Percentiles rank a stretch among this genome's conserved stretches.
Conservation (phyloP, 1,284 basidiomycete genomes). For the Ustilago trichophora region DNA sequence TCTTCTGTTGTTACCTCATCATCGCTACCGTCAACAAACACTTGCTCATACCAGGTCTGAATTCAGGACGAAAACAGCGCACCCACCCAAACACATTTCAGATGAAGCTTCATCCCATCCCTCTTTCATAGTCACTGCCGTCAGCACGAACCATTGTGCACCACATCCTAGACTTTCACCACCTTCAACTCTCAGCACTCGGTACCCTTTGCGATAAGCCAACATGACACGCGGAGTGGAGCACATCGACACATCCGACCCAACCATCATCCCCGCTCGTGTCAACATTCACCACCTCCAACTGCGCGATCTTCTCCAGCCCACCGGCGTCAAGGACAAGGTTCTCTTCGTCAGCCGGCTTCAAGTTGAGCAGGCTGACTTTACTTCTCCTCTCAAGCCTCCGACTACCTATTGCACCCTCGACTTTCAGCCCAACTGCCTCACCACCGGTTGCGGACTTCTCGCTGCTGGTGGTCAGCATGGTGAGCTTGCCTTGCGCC, state of each 20-base stretch:
- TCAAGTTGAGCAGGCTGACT: slow-evolving; percentile 51
- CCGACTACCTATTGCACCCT: slow-evolving; percentile 74
- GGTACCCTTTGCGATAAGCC: not conserved
- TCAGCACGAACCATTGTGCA: too few species aligned
- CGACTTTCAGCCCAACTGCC: slow-evolving; percentile 74
- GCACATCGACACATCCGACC: slow-evolving; percentile 19
- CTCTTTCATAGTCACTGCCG: too few species aligned
- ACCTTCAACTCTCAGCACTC: too few species aligned
- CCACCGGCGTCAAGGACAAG: slow-evolving; percentile 34
- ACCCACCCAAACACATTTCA: too few species aligned
- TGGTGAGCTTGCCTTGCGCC: slow-evolving; percentile 78
- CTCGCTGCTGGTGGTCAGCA: slow-evolving; percentile 83
- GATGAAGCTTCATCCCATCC: too few species aligned
- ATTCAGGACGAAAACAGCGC: too few species aligned
- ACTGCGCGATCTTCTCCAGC: slow-evolving; percentile 52
- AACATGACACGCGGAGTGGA: slow-evolving; percentile 27
- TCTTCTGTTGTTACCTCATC: too few species aligned
- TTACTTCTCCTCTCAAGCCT: slow-evolving; percentile 32
- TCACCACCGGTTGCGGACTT: slow-evolving; percentile 71
- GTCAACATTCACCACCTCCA: slow-evolving; percentile 56
- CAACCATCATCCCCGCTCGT: slow-evolving; percentile 41
- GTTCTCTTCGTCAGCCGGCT: slow-evolving; percentile 50
- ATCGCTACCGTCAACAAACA: too few species aligned
- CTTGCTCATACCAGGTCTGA: too few species aligned
- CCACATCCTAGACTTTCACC: too few species aligned